phyloP scores from a whole-genome alignment of 164 flowering plant species.

The Liquidambar formosana region DNA sequence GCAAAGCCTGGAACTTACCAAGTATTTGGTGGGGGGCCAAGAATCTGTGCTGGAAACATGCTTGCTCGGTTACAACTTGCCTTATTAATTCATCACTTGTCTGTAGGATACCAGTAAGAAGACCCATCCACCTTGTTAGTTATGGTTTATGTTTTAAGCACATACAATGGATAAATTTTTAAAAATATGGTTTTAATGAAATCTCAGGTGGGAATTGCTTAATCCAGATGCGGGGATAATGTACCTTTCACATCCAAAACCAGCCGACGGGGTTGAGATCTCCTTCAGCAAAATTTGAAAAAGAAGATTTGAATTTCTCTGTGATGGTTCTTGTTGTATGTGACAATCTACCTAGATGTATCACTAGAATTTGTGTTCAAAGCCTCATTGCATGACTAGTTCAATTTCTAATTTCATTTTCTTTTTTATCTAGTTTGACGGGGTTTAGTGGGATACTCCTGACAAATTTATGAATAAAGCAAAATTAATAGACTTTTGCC shows the following conservation, averaged over 20 bases:
- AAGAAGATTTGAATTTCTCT: neutral
- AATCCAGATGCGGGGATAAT: slow-evolving; percentile 9
- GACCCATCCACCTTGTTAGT: too few species aligned
- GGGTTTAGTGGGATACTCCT: too few species aligned
- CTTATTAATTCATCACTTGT: slow-evolving; percentile 49
- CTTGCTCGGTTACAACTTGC: slow-evolving; percentile 46
- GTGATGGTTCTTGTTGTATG: slow-evolving; percentile 10
- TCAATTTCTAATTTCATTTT: too few species aligned
- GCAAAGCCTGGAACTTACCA: slow-evolving; percentile 40
- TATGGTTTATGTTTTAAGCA: too few species aligned
- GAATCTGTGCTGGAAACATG: slow-evolving; percentile 58
- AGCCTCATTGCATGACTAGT: too few species aligned
- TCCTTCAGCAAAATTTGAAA: slow-evolving; percentile 25
- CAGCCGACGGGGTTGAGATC: slow-evolving; percentile 37
- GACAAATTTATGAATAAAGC: too few species aligned
- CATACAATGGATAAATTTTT: neutral
- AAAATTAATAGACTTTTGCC: too few species aligned
- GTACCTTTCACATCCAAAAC: slow-evolving; percentile 11
- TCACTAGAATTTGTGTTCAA: neutral
- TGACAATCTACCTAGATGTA: neutral
- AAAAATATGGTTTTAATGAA: neutral
- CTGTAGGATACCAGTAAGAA: slow-evolving; percentile 49
- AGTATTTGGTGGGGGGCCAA: slow-evolving; percentile 52
- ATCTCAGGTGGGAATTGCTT: slow-evolving; percentile 34
- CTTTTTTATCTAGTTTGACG: too few species aligned